Base-by-base conservation (phyloP, 148 eudicot species). In the Hydrangea macrophylla region DNA sequence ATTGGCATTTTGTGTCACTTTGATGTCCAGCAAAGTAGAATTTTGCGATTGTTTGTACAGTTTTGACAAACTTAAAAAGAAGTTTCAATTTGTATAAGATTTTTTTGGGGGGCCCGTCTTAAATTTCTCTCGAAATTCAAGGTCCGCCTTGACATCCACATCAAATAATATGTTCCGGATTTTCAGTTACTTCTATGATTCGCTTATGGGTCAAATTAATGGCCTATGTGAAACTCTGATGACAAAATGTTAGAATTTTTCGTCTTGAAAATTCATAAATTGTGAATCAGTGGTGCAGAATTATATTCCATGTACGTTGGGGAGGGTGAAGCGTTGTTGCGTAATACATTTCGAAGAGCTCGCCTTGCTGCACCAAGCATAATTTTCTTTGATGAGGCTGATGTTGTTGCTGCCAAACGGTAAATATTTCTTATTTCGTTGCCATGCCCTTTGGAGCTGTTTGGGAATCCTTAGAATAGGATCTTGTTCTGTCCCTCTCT, bases 291-390 rank as follows among this genome's bases (percentile, higher is more conserved):
- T 79, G 92, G 97, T 85, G 98, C 98, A 78, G 96, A 94, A 56
- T 81, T 94, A 61, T 86, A 82, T 58, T 88, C 92, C 23, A 94
- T 86, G 97, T 94, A 90, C 70, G 98, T 94, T 78, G 98, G 98
- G 68, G 98, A 90, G 68, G 98, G 98, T 65, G 98, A 93, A 71
- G 90, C 95, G 64, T 85, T 93, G 76, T 70, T 93, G 79, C 88
- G 98, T 37, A 86, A 88, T 71, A 88, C 90, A 35, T 93, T 93
- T 75, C 83, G 87, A 15, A 90, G 87, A 83, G 98, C 98, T 74
- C 86, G 92, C 67, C 92, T 94, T 72, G 97, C 96, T 55, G 97
- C 98, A 51, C 98, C 98, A 40, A 94, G 98, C 83, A 88, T 94
- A 72, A 75, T 94, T 59, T 94, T 94, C 67, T 94, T 94, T 60